A percentile compares a stretch with the other conserved stretches of the same genome.
These are phyloP conservation scores for Coemansia sp. DNA, from an alignment of 192 early-diverging fungal species.

Conservation along the genomic window DNA sequence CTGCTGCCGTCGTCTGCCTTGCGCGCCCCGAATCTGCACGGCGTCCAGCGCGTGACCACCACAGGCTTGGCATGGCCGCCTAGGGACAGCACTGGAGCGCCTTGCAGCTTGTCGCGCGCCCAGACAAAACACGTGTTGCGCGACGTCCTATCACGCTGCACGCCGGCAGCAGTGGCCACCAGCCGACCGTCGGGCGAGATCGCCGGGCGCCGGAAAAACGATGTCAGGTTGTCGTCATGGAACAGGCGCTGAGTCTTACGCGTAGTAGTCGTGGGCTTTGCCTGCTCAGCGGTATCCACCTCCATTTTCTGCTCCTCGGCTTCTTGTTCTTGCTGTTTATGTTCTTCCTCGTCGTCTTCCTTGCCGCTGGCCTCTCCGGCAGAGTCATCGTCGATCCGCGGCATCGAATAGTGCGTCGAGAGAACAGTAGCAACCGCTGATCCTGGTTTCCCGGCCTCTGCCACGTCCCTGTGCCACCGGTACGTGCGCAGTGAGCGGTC, in stretches of 20 bases:
- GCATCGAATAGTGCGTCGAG: constrained; percentile 33
- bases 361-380: constrained; percentile 7
- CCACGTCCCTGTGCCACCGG: constrained; percentile 28
- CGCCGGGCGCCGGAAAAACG: constrained; percentile 84
- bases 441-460: constrained; percentile 12
- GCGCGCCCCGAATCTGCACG: constrained; percentile 29
- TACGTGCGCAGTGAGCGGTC: constrained; percentile 68
- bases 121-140: constrained; percentile 68
- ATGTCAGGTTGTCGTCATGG: constrained; percentile 84
- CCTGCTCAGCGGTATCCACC: background rate
- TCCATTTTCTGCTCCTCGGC: background rate
- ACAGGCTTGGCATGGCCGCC: constrained; percentile 73
- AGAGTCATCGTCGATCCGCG: background rate
- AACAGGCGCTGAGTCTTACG: constrained; percentile 54
- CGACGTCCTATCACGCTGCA: constrained; percentile 50
- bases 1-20: background rate
- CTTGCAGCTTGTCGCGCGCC: constrained; percentile 58
- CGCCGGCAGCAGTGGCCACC: constrained; percentile 77
- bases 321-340: too few species aligned
- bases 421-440: constrained; percentile 31
- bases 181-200: constrained; percentile 89
- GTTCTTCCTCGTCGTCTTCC: constrained; percentile 1
- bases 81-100: constrained; percentile 67
- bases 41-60: constrained; percentile 70
- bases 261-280: background rate